Base-by-base conservation (phyloP, 2,329 filamentous ascomycete genomes). In the Lecanicillium sp. region DNA sequence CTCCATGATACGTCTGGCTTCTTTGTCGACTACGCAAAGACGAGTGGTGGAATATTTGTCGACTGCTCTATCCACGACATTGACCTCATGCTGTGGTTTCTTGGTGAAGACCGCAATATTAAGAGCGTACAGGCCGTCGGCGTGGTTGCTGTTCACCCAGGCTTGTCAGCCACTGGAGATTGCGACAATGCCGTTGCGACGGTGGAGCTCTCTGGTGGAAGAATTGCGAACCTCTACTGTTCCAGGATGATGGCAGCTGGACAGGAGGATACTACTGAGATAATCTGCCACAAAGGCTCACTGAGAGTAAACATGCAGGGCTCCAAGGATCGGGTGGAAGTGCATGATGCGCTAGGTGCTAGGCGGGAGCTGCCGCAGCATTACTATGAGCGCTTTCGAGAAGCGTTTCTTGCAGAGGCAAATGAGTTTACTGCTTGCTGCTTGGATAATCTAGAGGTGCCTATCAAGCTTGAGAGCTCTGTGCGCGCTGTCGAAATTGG, bases 31-130 rank as follows among this genome's bases (percentile, higher is more conserved):
- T 84, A 83, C 57, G 76, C 79, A 9, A 64, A 77, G 48, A 78
- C 74, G 58, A 73, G 65, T 2, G 80, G 80, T 25, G 79, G 78
- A 15, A 81, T 83, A 53, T 84, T 84, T 48, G 79, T 83, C 41
- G 80, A 84, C 62, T 80, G 75, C 61, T 76, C 73, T 36, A 76
- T 84, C 51, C 80, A 84, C 62, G 80, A 84, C 48, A 83, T 84
- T 33, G 56, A 58, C 37, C 49, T 58, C 16, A 50, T 56, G 0
- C 43, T 58, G 19, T 58, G 56, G 56, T 58, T 54, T 46, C 54
- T 58, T 27, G 56, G 56, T 29, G 51, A 58, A 28, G 52, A 58
- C 40, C 51, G 48, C 2, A 47, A 54, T 4, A 48, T 56, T 38
- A 58, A 58, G 45, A 54, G 49, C 29, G 52, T 56, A 3, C 45